Evolutionary conservation across 495 filamentous ascomycete species (phyloP).

Genomic region (Astrothelium macrocarpum): DNA sequence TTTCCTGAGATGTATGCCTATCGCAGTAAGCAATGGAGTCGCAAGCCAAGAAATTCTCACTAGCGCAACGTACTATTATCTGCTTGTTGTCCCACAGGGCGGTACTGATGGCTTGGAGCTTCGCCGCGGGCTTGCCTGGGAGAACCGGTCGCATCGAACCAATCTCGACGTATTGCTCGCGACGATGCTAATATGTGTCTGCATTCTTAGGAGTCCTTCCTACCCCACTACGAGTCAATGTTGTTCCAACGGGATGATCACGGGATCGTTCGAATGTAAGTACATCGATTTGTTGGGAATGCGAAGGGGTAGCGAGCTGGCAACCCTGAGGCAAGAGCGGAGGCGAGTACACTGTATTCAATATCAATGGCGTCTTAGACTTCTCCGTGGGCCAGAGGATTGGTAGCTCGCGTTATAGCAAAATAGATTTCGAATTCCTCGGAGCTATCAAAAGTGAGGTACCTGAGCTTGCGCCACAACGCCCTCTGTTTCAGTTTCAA

Average conservation of each 20-base stretch:
- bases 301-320: not conserved
- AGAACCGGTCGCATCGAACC: conserved; percentile 62
- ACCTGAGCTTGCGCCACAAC: not conserved
- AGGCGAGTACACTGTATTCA: no score
- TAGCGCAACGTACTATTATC: conserved; percentile 54
- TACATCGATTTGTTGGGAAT: not conserved
- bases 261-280: not conserved
- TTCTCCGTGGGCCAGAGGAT: not conserved
- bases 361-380: no score
- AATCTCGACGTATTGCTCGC: not conserved
- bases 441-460: not conserved
- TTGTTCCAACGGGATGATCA: not conserved
- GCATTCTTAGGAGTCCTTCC: not conserved
- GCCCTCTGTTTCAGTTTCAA: not conserved
- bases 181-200: not conserved
- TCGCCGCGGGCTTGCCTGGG: conserved; percentile 81
- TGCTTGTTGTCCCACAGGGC: conserved; percentile 73
- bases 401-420: not conserved
- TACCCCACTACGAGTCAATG: not conserved
- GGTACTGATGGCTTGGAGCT: conserved; percentile 80
- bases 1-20: conserved; percentile 86
- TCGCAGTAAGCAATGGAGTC: conserved; percentile 10
- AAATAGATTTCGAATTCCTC: not conserved
- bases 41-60: conserved; percentile 8
- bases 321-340: not conserved